Percentiles rank a stretch among this genome's conserved stretches.
These are phyloP conservation scores for Xylaria castorea DNA, from an alignment of 495 filamentous ascomycete species.

Conservation along the genomic window DNA sequence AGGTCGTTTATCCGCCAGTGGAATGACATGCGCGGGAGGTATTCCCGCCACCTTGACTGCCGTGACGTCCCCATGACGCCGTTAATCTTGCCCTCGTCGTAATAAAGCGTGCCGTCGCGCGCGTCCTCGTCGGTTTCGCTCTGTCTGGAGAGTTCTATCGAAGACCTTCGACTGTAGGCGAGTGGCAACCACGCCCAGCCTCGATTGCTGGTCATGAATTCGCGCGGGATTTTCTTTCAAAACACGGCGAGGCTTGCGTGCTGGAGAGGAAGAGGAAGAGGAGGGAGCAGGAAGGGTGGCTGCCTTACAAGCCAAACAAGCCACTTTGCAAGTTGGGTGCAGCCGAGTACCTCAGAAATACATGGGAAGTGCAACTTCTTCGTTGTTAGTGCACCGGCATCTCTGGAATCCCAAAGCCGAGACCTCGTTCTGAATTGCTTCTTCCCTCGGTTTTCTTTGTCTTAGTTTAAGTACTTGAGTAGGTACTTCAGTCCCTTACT, in stretches of 20 bases:
- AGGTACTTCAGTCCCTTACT: no score
- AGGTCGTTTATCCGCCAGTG: constrained; percentile 30
- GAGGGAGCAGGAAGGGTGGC: neutral
- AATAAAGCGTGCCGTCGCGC: neutral
- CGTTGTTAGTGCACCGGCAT: neutral
- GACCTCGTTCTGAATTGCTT: neutral
- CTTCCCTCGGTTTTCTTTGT: neutral
- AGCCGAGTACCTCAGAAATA: neutral
- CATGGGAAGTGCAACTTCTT: neutral
- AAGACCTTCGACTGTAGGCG: neutral
- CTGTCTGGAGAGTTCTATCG: neutral
- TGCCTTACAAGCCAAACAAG: neutral
- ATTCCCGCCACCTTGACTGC: constrained; percentile 8
- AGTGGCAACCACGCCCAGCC: neutral
- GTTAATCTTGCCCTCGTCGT: neutral
- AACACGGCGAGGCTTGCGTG: neutral
- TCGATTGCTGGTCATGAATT: neutral
- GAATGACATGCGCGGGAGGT: neutral
- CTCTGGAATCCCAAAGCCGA: neutral
- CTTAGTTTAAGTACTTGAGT: neutral
- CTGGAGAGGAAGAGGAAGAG: neutral
- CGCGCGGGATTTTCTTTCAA: neutral
- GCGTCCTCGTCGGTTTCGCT: neutral
- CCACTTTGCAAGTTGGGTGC: neutral
- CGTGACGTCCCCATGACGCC: constrained; percentile 15